Base-by-base conservation (phyloP, 176 grass and related monocot species). In the Cenchrus americanus region DNA sequence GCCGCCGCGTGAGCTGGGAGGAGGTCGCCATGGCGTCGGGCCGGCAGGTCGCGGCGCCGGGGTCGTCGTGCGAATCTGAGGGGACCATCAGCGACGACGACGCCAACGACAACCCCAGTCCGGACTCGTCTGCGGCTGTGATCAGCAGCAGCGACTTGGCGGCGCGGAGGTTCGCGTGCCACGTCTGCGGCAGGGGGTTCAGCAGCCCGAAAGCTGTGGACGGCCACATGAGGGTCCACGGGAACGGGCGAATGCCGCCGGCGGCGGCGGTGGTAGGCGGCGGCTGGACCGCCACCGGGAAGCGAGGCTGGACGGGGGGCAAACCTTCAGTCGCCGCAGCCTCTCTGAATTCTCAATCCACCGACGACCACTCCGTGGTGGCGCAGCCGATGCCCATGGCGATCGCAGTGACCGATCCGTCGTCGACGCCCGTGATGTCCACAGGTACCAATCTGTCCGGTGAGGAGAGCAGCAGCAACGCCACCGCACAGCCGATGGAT, bases 141-240 rank as follows among this genome's bases (percentile, higher is more conserved):
- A 1, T 60, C 21, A 23, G 5, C 9, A 23, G 5, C 9, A 53
- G 2, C 10, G 18, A 0, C 26, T 9, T 12, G 12, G 10, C 50
- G 65, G 27, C 0, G 58, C 10, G 1, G 58, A 30, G 8, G 59
- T 84, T 50, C 67, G 10, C 21, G 3, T 88, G 81, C 69, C 60
- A 48, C 10, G 2, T 69, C 26, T 89, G 82, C 69, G 15, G 1
- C 21, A 84, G 34, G 61, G 8, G 8, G 21, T 89, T 89, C 61
- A 0, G 4, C 8, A 84, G 69, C 76, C 11, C 24, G 14, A 61
- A 80, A n/a, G 61, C 87, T 0, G 51, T 75, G 69, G 27, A 67
- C 61, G 87, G 87, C 1, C 87, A 89, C 82, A 80, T 84, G 82
- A 65, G 76, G 24, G 60, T 84, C 69, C 87, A 84, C 42, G 4